These are phyloP conservation scores for Eimeria tenella DNA, from an alignment of 169 alveolate genomes.

Conservation along the genomic window DNA sequence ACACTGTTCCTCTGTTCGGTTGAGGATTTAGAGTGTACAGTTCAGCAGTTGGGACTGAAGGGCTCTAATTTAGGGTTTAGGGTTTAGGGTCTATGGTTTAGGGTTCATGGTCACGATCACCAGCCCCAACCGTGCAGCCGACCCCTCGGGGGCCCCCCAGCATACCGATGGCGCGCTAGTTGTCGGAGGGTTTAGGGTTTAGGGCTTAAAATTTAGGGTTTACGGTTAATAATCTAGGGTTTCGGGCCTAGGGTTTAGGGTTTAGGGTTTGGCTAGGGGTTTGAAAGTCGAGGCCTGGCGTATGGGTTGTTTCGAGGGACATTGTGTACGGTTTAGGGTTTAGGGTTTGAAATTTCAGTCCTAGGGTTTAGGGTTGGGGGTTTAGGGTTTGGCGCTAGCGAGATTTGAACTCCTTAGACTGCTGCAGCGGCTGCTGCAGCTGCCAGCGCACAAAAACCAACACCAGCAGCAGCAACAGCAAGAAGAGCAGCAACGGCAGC, in stretches of 20 bases:
- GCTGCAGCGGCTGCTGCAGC: background rate
- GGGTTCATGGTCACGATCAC: background rate
- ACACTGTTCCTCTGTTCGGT: too few species aligned
- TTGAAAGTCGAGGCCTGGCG: too few species aligned
- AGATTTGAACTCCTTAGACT: background rate
- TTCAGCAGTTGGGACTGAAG: too few species aligned
- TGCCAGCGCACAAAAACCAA: too few species aligned
- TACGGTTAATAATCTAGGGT: background rate
- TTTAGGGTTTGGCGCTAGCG: background rate
- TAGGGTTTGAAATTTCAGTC: background rate
- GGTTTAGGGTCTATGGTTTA: background rate
- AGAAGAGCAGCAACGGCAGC: too few species aligned
- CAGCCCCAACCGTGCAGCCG: background rate
- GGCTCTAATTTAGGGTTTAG: background rate
- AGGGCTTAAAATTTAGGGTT: conserved; percentile 28
- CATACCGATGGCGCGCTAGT: background rate
- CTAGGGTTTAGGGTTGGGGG: background rate
- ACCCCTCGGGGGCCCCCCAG: conserved; percentile 7
- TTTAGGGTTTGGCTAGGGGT: background rate
- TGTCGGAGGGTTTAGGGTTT: background rate
- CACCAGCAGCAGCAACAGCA: too few species aligned
- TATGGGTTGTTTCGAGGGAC: background rate
- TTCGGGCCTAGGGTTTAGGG: conserved; percentile 20
- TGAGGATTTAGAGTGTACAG: too few species aligned
- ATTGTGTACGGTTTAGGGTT: background rate